Percentiles rank a stretch among this genome's conserved stretches.
Conservation (phyloP, 2,329 filamentous ascomycete species). For the Fusarium sp. region DNA sequence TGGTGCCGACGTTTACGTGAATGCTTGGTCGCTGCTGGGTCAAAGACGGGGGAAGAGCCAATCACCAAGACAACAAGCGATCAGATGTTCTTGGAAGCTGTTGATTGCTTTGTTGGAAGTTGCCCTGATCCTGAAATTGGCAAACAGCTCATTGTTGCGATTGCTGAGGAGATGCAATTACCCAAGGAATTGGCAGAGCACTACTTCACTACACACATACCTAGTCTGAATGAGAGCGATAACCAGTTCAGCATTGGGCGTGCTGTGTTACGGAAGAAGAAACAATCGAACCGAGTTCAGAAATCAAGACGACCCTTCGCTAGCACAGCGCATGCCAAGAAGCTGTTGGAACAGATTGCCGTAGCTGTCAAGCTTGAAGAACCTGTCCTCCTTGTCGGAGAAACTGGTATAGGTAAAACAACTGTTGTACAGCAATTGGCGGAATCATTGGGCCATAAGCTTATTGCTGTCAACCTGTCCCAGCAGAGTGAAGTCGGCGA, state of each 20-base stretch:
- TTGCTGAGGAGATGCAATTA: conserved; percentile 89
- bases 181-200: conserved; percentile 83
- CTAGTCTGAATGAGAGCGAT: conserved; percentile 71
- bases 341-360: conserved; percentile 87
- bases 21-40: conserved; percentile 69
- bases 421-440: conserved; percentile 95
- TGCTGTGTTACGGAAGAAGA: conserved; percentile 68
- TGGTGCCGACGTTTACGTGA: conserved; percentile 83
- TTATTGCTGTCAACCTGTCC: conserved; percentile 94
- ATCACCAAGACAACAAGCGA: conserved; percentile 78
- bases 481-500: conserved; percentile 99
- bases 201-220: conserved; percentile 77
- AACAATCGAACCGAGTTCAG: conserved; percentile 56
- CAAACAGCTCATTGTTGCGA: conserved; percentile 68
- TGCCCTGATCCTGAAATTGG: conserved; percentile 73
- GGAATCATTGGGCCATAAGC: conserved; percentile 81
- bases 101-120: conserved; percentile 91
- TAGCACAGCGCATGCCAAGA: conserved; percentile 84
- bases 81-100: conserved; percentile 90
- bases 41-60: conserved; percentile 73
- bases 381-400: conserved; percentile 92
- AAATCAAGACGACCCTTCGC: conserved; percentile 78
- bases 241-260: conserved; percentile 71
- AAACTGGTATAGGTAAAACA: conserved; percentile 98
- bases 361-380: conserved; percentile 86